Conservation (phyloP, 768 basidiomycete species). For the Boletellus ananiceps region DNA sequence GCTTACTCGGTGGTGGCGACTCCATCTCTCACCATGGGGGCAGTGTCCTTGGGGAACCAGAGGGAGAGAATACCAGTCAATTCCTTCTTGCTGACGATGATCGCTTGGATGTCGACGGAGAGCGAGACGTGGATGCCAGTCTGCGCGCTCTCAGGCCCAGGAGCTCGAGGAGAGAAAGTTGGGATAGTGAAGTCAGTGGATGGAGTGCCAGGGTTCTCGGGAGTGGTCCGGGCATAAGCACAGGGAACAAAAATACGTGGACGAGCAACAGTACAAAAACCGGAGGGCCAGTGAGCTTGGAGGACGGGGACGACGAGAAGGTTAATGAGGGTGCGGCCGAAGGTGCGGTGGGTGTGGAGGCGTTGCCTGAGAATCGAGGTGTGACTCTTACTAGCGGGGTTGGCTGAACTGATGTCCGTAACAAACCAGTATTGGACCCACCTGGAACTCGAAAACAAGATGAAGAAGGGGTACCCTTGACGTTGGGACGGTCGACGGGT, state of each 20-base stretch:
- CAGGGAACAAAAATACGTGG: conserved; percentile 56
- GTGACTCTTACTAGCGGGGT: neutral
- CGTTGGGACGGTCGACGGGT: conserved; percentile 27
- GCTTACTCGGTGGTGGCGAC: conserved; percentile 47
- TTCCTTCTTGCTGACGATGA: conserved; percentile 66
- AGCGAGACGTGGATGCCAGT: conserved; percentile 78
- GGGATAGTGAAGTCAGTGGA: conserved; percentile 85
- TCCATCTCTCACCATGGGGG: conserved; percentile 72
- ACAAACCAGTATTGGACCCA: conserved; percentile 4
- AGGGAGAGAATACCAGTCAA: conserved; percentile 60
- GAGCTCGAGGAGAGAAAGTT: conserved; percentile 82
- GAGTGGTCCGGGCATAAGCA: conserved; percentile 41
- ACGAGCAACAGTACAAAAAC: conserved; percentile 58
- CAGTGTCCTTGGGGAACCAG: conserved; percentile 49
- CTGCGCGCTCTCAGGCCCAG: conserved; percentile 85
- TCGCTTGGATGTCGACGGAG: conserved; percentile 43
- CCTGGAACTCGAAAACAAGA: conserved; percentile 4
- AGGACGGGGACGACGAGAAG: conserved; percentile 36
- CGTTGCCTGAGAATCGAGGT: conserved; percentile 8
- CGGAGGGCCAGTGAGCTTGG: conserved; percentile 48
- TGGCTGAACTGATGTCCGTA: conserved; percentile 3
- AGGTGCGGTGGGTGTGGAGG: conserved; percentile 10
- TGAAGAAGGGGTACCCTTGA: conserved; percentile 21
- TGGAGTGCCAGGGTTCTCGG: conserved; percentile 75
- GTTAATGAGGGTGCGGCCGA: conserved; percentile 15